These are phyloP conservation scores for Hyphopichia pseudoburtonii DNA, from an alignment of 1,139 yeast genomes.

Conservation along the genomic window DNA sequence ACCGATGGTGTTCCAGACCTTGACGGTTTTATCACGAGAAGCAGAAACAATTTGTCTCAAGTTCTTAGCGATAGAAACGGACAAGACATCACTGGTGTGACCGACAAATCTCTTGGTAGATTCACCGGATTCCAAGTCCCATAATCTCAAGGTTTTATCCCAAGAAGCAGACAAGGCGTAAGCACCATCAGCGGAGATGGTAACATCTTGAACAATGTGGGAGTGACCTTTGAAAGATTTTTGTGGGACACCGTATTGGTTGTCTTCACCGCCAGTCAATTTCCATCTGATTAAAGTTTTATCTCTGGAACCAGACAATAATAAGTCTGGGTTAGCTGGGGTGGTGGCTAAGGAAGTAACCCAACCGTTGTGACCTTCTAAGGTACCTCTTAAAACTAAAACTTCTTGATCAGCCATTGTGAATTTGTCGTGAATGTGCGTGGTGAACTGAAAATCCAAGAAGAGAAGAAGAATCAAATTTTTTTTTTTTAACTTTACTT, in stretches of 20 bases:
- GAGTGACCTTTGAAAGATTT: slow-evolving; percentile 98
- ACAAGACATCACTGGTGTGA: slow-evolving; percentile 96
- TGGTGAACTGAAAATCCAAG: background rate
- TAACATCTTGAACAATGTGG: slow-evolving; percentile 98
- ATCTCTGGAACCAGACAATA: slow-evolving; percentile 98
- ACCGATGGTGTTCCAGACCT: slow-evolving; percentile 99
- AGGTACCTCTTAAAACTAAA: slow-evolving; percentile 99
- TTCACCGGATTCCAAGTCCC: slow-evolving; percentile 97
- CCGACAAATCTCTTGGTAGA: slow-evolving; percentile 96
- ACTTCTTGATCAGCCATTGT: slow-evolving; percentile 81
- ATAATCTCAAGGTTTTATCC: slow-evolving; percentile 98
- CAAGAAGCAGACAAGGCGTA: slow-evolving; percentile 99
- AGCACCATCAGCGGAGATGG: slow-evolving; percentile 97
- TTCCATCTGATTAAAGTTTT: slow-evolving; percentile 98
- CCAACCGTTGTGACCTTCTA: slow-evolving; percentile 88
- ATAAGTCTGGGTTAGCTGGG: slow-evolving; percentile 96
- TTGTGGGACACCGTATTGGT: slow-evolving; percentile 97
- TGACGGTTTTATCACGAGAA: slow-evolving; percentile 98
- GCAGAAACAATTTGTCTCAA: slow-evolving; percentile 98
- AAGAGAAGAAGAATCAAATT: slow-evolving; percentile 6
- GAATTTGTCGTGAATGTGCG: slow-evolving; percentile 7
- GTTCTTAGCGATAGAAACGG: slow-evolving; percentile 95
- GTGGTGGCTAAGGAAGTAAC: slow-evolving; percentile 99
- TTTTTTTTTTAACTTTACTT: no score
- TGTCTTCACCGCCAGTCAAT: slow-evolving; percentile 93